phyloP scores from a whole-genome alignment of 306 rosid genomes.

The Hippophae gyantsensis region DNA sequence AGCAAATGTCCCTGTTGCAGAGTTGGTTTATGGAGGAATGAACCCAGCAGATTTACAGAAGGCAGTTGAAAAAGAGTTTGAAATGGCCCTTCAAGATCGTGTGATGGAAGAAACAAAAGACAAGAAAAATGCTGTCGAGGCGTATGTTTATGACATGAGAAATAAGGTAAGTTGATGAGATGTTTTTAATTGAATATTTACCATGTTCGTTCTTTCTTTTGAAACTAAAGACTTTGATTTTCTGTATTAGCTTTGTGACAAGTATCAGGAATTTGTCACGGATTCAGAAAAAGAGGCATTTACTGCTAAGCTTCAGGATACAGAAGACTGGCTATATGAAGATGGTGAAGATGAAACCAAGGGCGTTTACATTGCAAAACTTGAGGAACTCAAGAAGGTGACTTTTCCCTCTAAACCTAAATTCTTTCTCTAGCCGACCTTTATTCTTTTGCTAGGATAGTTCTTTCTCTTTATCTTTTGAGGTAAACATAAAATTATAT shows the following conservation, averaged over 20 bases:
- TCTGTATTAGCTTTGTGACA: conserved; percentile 61
- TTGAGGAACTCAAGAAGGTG: conserved; percentile 86
- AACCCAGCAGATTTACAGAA: conserved; percentile 51
- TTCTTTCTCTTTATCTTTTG: not conserved
- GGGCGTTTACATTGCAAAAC: conserved; percentile 86
- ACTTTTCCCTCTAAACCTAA: not conserved
- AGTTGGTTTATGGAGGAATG: conserved; percentile 77
- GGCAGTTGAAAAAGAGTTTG: conserved; percentile 84
- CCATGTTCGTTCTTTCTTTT: not conserved
- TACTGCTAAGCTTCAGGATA: conserved; percentile 57
- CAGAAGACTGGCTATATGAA: conserved; percentile 92
- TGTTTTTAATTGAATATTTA: not conserved
- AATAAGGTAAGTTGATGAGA: conserved; percentile 46
- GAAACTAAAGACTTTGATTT: conserved; percentile 13
- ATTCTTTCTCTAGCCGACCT: not conserved
- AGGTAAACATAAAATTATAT: not conserved
- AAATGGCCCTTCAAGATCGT: conserved; percentile 96
- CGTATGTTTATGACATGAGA: conserved; percentile 93
- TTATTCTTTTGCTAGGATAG: not conserved
- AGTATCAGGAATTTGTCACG: conserved; percentile 62
- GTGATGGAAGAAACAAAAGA: conserved; percentile 97
- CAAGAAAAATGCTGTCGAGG: conserved; percentile 90
- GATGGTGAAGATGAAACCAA: conserved; percentile 95
- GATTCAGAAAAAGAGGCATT: conserved; percentile 64
- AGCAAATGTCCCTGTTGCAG: conserved; percentile 49